Evolutionary conservation across 306 rosid genomes (phyloP), one percentile per base, ranked within the genome.

Genomic region (Cucurbita pepo): DNA sequence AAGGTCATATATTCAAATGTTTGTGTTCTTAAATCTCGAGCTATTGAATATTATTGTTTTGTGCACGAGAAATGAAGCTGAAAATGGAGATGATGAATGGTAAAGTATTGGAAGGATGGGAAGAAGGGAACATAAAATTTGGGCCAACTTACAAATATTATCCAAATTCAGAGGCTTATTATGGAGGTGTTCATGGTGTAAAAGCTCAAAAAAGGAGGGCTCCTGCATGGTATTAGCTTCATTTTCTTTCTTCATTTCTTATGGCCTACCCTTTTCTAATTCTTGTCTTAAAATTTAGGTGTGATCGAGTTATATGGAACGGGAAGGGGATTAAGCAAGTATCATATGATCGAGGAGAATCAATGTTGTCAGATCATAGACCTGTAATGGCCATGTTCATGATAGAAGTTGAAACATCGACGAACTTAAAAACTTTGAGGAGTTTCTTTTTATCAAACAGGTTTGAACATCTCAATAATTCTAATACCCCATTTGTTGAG

Each of bases 141-240:
- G 81, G 91, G 19, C 98, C 98, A 41, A 93, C 98, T 22, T 93
- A 90, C 84, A 93, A 93, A 77, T 93, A 93, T 58, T 84, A 77
- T 76, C 88, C 79, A 38, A 84, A 88, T 78, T 93, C 98, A 18
- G 97, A 93, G 50, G n/a, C 56, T 2, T 93, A 93, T 40, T 82
- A 83, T 74, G 96, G 92, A 25, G 62, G 85, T 12, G 67, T 59
- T 76, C 81, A 80, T 0, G 90, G 80, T 19, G 82, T 69, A 50
- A 87, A 74, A 77, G 41, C 76, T 53, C 85, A 85, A 61, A 88
- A 90, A 74, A 85, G 53, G 64, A 79, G 97, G 11, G 85, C 97
- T 57, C 98, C 98, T 8, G 96, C 98, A 21, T 93, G 98, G 98
- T 92, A 83, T 81, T 40, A 1, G 0, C 6, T 14, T 14, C 5